These are phyloP conservation scores for Solanum chilense DNA, from an alignment of 257 asterid genomes.

Conservation along the genomic window DNA sequence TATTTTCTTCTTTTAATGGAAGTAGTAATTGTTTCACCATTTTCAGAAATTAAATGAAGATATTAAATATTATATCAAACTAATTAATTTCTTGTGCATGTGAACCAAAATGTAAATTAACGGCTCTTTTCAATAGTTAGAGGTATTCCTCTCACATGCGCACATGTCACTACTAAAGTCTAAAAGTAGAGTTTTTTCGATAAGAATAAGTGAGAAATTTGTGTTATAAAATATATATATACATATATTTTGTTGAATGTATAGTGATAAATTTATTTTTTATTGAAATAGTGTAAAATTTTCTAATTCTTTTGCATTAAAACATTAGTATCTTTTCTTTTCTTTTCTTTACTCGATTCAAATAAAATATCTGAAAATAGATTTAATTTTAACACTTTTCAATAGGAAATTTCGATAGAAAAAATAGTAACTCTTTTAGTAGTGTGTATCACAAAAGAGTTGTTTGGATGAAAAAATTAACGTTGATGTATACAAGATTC, in stretches of 20 bases:
- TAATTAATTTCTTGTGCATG: not conserved
- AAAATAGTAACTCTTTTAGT: not conserved
- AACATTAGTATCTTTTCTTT: no score
- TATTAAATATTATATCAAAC: no score
- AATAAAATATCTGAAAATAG: not conserved
- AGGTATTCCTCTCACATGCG: not conserved
- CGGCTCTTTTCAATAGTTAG: not conserved
- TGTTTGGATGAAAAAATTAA: not conserved
- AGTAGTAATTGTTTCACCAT: not conserved
- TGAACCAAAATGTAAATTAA: not conserved
- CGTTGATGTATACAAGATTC: not conserved
- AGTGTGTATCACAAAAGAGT: not conserved
- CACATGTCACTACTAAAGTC: not conserved
- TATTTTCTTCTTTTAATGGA: not conserved
- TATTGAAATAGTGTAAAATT: accelerated
- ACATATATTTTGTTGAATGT: accelerated
- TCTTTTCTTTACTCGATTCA: not conserved
- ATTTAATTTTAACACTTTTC: not conserved
- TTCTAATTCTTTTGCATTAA: no score
- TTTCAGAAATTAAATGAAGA: not conserved
- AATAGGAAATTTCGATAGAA: no score
- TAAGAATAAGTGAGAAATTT: not conserved
- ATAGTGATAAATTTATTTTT: not conserved
- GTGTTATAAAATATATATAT: no score
- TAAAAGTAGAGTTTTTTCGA: no score